Base-by-base conservation (phyloP, 2,329 filamentous ascomycete species). In the Neonectria ditissima region DNA sequence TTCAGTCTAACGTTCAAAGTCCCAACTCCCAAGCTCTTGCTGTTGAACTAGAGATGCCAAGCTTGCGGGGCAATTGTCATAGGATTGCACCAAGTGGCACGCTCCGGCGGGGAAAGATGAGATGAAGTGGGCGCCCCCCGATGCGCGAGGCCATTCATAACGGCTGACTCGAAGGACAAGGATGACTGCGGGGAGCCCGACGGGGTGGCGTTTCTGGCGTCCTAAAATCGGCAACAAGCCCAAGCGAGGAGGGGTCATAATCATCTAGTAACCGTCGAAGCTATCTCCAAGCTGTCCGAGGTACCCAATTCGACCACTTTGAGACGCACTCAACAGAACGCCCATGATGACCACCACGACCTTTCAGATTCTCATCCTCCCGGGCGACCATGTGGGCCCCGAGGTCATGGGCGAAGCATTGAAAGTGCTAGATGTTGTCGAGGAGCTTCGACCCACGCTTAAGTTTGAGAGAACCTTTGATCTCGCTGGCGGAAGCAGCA, bases 341-440 rank as follows among this genome's bases (percentile, higher is more conserved):
- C 18, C 24, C 43, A 55, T n/a, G 10, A 66, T 63, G 57, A 18
- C 61, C 14, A 24, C 32, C 20, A 55, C 66, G 18, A 70, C 59
- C 13, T 73, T 75, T 24, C 65, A 62, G 5, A 78, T 84, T 55
- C 76, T 84, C n/a, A 72, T 84, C 48, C 77, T 84, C 1, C 78
- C 80, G 0, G 81, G 82, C 39, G 82, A 84, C 67, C 80, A 81
- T 64, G 79, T 83, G 52, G 82, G 83, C 1, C 82, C 83, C 5
- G 79, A 85, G 70, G 77, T 84, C 34, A 78, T 83, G 55, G 67
- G 73, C 5, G 81, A 84, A 70, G 82, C 82, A 10, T 75, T 83
- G 51, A 81, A 81, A 65, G 79, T 84, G 11, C 78, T 86, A 6
- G 78, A 82, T 30, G 75, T 81, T 4, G 70, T 84, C 32, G 73